Evolutionary conservation across 345 rosid species (phyloP), one percentile per base, ranked within the genome.

Genomic region (Luvunga scandens): DNA sequence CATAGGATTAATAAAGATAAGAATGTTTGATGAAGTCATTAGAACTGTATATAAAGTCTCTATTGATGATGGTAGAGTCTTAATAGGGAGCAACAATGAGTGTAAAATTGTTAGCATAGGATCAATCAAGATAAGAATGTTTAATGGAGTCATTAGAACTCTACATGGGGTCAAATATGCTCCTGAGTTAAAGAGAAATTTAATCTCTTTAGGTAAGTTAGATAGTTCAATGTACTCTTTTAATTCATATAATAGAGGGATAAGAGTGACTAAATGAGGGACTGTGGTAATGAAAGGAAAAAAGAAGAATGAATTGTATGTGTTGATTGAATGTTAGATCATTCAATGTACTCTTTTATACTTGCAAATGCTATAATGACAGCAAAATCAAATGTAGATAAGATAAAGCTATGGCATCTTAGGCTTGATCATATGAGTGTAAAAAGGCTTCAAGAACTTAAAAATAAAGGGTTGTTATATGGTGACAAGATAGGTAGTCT

Each of bases 1-100:
- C n/a, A n/a, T 12, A 39, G 0, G 13, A 24, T 60, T 0, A 0
- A 18, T 25, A 0, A 60, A 3, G 1, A 4, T 60, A 0, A 60
- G 2, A 25, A 9, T 21, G 13, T 27, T 22, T 60, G 16, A 9
- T 24, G 16, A 2, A 9, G 13, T 60, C 27, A 27, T 60, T 22
- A 22, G 12, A 60, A 60, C 25, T 27, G 2, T 24, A n/a, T n/a
- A n/a, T n/a, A n/a, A n/a, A n/a, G n/a, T n/a, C n/a, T n/a, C n/a
- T n/a, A n/a, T n/a, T n/a, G n/a, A n/a, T n/a, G n/a, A n/a, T n/a
- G n/a, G n/a, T n/a, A n/a, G n/a, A n/a, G n/a, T n/a, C n/a, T n/a
- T n/a, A n/a, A n/a, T n/a, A n/a, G n/a, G n/a, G n/a, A n/a, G n/a
- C n/a, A n/a, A n/a, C n/a, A n/a, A n/a, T n/a, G n/a, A n/a, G n/a